Conservation (phyloP, 768 basidiomycete species). For the Pseudohyphozyma bogoriensis region DNA sequence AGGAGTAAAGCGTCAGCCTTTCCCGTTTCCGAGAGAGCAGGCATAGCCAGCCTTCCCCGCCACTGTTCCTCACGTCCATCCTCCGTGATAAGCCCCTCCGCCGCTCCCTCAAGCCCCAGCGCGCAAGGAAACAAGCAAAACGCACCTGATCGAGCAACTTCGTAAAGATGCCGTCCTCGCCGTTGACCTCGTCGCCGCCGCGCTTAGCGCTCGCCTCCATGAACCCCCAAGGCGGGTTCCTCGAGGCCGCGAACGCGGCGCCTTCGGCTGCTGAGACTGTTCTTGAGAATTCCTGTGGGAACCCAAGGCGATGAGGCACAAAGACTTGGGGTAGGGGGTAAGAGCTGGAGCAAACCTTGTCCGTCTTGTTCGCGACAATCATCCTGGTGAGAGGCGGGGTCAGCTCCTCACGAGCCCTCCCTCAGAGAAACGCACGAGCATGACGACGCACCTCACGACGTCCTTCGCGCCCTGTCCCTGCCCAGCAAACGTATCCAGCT, state of each 20-base stretch:
- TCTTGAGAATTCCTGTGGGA: constrained; percentile 68
- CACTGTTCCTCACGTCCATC: no score
- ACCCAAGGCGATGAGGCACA: neutral
- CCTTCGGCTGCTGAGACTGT: constrained; percentile 74
- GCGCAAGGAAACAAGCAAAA: neutral
- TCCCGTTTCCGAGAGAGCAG: no score
- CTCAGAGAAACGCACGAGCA: no score
- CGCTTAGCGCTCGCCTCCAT: constrained; percentile 92
- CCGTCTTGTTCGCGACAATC: constrained; percentile 79
- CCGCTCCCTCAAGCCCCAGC: neutral
- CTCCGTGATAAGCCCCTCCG: accelerated
- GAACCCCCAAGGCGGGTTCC: constrained; percentile 71
- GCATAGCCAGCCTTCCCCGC: no score
- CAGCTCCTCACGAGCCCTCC: no score
- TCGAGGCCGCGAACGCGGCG: constrained; percentile 54
- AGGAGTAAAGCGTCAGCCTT: no score
- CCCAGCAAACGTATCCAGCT: constrained; percentile 71
- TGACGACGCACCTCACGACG: no score
- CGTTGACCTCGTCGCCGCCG: constrained; percentile 53
- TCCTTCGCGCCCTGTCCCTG: constrained; percentile 50
- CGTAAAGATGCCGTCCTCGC: constrained; percentile 52
- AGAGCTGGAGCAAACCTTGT: constrained; percentile 51
- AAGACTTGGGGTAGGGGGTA: neutral
- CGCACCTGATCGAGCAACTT: constrained; percentile 68
- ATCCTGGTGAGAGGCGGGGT: no score